These are phyloP conservation scores for Eucalyptus erythrocorys DNA, from an alignment of 345 rosid species.

Conservation along the genomic window DNA sequence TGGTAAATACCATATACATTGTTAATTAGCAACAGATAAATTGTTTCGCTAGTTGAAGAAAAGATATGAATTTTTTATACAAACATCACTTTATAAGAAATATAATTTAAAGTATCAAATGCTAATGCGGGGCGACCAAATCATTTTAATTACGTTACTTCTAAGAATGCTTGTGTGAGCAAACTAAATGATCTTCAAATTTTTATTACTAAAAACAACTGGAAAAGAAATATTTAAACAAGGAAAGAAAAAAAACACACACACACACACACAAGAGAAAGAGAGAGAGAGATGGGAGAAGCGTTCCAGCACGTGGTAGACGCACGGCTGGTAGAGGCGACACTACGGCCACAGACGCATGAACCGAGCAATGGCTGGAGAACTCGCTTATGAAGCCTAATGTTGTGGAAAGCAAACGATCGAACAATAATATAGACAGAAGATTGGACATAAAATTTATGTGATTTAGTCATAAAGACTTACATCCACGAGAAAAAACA, in stretches of 20 bases:
- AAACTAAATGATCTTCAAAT: not conserved
- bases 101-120: not conserved
- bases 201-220: not conserved
- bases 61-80: not conserved
- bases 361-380: not conserved
- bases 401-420: too few species aligned
- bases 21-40: not conserved
- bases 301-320: not conserved
- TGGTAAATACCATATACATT: too few species aligned
- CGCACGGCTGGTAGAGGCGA: not conserved
- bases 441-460: too few species aligned
- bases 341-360: not conserved
- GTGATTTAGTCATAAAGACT: too few species aligned
- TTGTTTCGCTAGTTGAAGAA: not conserved
- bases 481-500: too few species aligned
- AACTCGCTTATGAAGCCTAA: not conserved
- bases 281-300: not conserved
- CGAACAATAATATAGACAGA: too few species aligned
- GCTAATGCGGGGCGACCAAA: not conserved
- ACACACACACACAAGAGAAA: too few species aligned
- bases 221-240: not conserved
- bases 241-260: accelerated
- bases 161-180: not conserved
- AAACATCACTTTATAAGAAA: not conserved
- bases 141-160: too few species aligned